Base-by-base conservation (phyloP, 805 yeast species). In the Starmerella floricola region DNA sequence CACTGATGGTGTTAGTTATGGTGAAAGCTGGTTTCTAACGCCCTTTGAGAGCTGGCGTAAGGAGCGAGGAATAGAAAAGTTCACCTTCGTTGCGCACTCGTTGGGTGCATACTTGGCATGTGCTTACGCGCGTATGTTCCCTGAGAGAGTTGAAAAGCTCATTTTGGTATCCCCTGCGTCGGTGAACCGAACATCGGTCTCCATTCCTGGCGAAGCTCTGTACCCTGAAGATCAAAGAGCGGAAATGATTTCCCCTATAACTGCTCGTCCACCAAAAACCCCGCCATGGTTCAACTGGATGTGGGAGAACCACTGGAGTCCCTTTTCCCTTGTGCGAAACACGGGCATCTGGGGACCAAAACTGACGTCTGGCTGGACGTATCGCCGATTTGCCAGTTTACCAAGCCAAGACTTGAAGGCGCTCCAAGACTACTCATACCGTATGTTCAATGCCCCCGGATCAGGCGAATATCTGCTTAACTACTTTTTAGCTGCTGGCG, bases 151-250 rank as follows among this genome's bases (percentile, higher is more conserved):
- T 47, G 64, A 68, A 36, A 79, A 79, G 52, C 56, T 88, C 28
- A 56, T 86, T n/a, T 69, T 87, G 65, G 78, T 84, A 6, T 81
- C 94, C 0, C 97, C 97, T 0, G 97, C 94, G 0, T 95, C 94
- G 3, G 74, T 91, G 5, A 71, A 73, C 30, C 53, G 62, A 11
- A 55, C 68, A 42, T 73, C 73, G 5, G 57, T 54, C 18, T 59
- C 65, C 2, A 54, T 58, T 18, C 50, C 56, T 1, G 46, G 45
- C 15, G 46, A 41, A n/a, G 47, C 41, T 20, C 46, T 49, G 33
- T 55, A 50, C 21, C 26, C 38, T 16, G 23, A 17, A 6, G 43
- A 21, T 13, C 28, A 33, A 12, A 21, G 24, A 3, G 24, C 29
- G 8, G 19, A 21, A 10, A 5, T 20, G 20, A 24, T 21, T 13